Evolutionary conservation across 2,329 filamentous ascomycete genomes (phyloP), one percentile per base, ranked within the genome.

Genomic region (Colletotrichum sp.): DNA sequence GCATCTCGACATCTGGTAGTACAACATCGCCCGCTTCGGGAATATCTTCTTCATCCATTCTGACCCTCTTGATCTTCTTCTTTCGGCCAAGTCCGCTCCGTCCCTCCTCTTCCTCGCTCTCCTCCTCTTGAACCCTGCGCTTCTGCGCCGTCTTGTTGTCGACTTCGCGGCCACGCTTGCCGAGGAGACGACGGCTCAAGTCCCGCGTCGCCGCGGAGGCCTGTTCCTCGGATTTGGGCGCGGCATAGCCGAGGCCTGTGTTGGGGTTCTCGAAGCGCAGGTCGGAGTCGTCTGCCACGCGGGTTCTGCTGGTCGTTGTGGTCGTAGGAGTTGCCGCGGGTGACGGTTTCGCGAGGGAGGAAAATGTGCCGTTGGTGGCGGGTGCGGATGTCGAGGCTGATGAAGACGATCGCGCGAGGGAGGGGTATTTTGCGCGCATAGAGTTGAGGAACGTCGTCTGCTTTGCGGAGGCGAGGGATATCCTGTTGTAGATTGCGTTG

Each of bases 211-310:
- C 75, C 9, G 75, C 75, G 71, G 83, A 80, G 67, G 80, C 78
- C 28, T 79, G 71, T 69, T 80, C 78, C 16, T 78, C 79, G 36
- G 79, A 77, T 32, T 78, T 79, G 48, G 79, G 71, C 12, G 79
- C 70, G 30, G 82, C 79, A 79, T 85, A 87, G 10, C 87, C 87
- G 12, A 88, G 78, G 43, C 87, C 88, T 28, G 84, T 82, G 78
- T 87, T 87, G 48, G 81, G 81, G 48, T 76, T 68, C 30, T 77
- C 77, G 62, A 76, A 70, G 48, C 75, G 77, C 43, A 77, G 24
- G 34, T 77, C 76, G 7, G 73, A 64, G 68, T 77, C 75, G 48
- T 78, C 75, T n/a, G 70, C 68, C 24, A 32, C 13, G 38, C 64
- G 56, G 38, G 65, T 32, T 28, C 32, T 61, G 55, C 16, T 48